Evolutionary conservation across 2,329 filamentous ascomycete species (phyloP).

Genomic region (Fusarium irregulare): DNA sequence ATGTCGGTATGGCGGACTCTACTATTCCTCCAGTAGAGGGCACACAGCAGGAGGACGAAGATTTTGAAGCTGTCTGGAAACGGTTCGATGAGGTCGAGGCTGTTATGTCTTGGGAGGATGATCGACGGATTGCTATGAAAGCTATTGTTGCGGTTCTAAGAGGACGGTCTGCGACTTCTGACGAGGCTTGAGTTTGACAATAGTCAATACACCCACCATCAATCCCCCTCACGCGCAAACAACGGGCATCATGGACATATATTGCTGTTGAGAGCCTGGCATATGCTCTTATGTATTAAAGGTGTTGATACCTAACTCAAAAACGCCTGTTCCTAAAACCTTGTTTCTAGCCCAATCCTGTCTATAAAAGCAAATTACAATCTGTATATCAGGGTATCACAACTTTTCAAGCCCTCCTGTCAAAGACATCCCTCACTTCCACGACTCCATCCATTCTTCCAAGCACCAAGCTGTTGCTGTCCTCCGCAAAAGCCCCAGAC

Average conservation of each 20-base stretch:
- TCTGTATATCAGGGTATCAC: slow-evolving; percentile 30
- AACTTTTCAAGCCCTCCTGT: slow-evolving; percentile 33
- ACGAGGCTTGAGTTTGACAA: no score
- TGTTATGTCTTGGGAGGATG: slow-evolving; percentile 2
- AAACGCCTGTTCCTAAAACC: not conserved
- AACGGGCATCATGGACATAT: not conserved
- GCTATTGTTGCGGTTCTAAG: not conserved
- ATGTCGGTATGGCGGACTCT: slow-evolving; percentile 11
- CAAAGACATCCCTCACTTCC: slow-evolving; percentile 50
- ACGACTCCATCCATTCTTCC: slow-evolving; percentile 52
- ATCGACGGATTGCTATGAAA: not conserved
- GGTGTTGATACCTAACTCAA: slow-evolving; percentile 7
- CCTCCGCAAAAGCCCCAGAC: slow-evolving; percentile 51
- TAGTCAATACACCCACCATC: no score
- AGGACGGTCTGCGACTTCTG: no score
- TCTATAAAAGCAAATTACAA: not conserved
- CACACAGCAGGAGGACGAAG: slow-evolving; percentile 15
- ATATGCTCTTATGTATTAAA: slow-evolving; percentile 14
- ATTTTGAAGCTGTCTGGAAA: slow-evolving; percentile 9
- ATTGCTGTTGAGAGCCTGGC: slow-evolving; percentile 23
- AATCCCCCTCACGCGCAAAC: not conserved
- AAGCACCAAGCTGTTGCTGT: slow-evolving; percentile 48
- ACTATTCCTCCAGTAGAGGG: not conserved
- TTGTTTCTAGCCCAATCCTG: not conserved
- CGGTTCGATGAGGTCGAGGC: not conserved